Evolutionary conservation across 2,329 filamentous ascomycete species (phyloP).

Genomic region (Hypoxylon rubiginosum): DNA sequence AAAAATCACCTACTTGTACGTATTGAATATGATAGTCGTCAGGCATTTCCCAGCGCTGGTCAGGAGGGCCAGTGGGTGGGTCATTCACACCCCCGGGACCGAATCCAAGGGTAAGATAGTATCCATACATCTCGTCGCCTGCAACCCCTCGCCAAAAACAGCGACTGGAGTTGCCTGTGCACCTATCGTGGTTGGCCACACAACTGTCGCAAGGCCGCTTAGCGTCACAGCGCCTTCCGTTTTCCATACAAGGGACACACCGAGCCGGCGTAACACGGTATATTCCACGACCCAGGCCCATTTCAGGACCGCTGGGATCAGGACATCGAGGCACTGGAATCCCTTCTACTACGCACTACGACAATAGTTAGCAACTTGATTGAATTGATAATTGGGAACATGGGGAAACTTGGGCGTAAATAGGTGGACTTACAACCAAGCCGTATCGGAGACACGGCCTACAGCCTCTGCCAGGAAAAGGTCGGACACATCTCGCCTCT

Average conservation of each 20-base stretch:
- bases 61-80: too few relatives aligned
- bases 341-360: background rate
- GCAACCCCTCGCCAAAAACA: constrained; percentile 15
- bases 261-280: too few relatives aligned
- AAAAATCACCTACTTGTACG: too few relatives aligned
- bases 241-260: background rate
- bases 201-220: background rate
- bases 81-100: constrained; percentile 21
- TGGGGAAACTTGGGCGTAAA: too few relatives aligned
- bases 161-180: background rate
- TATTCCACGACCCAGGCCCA: too few relatives aligned
- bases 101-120: constrained; percentile 19
- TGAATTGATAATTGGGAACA: too few relatives aligned
- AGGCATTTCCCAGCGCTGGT: background rate
- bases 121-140: constrained; percentile 26
- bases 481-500: background rate
- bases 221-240: background rate
- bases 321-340: background rate
- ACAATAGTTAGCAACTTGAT: too few relatives aligned
- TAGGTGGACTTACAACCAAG: background rate
- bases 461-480: background rate
- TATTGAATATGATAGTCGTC: background rate
- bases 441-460: background rate
- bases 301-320: too few relatives aligned
- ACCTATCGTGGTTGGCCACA: background rate